Conservation (phyloP, 2,329 filamentous ascomycete species). For the Alternaria sp. region DNA sequence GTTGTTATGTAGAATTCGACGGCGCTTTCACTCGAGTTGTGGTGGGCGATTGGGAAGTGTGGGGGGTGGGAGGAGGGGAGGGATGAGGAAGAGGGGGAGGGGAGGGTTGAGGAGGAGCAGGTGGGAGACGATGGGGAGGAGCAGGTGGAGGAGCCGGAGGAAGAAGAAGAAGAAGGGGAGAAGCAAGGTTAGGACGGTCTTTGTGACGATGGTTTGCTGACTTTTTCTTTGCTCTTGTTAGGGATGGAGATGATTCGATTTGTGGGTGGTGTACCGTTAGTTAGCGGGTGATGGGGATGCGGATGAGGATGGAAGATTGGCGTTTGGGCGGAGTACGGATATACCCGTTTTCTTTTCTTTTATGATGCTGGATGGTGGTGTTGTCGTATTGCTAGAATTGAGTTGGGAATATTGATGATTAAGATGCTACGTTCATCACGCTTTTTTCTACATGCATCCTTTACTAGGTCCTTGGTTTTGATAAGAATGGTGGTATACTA, state of each 20-base stretch:
- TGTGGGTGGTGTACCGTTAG: background rate
- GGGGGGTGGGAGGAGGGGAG: background rate
- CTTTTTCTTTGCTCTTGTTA: background rate
- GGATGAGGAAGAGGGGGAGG: too few relatives aligned
- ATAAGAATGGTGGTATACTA: too few relatives aligned
- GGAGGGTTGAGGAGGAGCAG: too few relatives aligned
- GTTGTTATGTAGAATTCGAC: constrained; percentile 41
- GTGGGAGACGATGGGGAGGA: too few relatives aligned
- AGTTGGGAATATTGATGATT: background rate
- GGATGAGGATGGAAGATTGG: background rate
- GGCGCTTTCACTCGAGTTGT: background rate
- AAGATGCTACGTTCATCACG: too few relatives aligned
- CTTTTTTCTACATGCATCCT: too few relatives aligned
- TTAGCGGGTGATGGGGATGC: background rate
- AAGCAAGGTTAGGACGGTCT: background rate
- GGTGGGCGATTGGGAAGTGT: background rate
- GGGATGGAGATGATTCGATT: background rate
- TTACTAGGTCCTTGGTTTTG: too few relatives aligned
- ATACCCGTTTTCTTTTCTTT: constrained; percentile 1
- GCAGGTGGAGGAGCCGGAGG: fast-evolving
- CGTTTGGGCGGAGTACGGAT: background rate
- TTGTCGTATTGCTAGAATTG: background rate
- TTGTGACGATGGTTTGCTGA: background rate
- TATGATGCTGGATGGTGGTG: background rate
- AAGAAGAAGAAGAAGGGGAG: too few relatives aligned